phyloP scores from a whole-genome alignment of 164 flowering plant species.

The Tinospora cordifolia region DNA sequence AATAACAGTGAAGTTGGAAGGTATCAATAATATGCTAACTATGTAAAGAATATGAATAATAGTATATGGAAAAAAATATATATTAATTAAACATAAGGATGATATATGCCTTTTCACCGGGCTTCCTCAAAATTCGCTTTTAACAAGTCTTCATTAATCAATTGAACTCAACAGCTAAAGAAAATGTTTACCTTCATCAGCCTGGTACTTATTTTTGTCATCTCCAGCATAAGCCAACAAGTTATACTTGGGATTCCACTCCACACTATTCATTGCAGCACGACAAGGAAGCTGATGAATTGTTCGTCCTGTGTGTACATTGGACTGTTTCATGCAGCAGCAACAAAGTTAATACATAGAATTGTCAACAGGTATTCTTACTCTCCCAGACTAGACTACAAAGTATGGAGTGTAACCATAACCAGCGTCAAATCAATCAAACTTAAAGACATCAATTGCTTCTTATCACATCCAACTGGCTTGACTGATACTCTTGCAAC shows the following conservation, averaged over 20 bases:
- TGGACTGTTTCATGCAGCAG: conserved; percentile 47
- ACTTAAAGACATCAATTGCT: background rate
- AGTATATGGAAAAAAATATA: too few species aligned
- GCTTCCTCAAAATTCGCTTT: background rate
- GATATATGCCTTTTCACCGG: background rate
- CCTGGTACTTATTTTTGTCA: conserved; percentile 88
- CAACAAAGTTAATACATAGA: background rate
- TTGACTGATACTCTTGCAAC: background rate
- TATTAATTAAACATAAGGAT: too few species aligned
- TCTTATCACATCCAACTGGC: conserved; percentile 3
- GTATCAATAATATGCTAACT: too few species aligned
- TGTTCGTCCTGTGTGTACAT: conserved; percentile 75
- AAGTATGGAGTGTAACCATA: background rate
- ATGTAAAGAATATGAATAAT: too few species aligned
- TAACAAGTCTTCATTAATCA: background rate
- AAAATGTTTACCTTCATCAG: conserved; percentile 68
- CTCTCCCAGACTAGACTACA: too few species aligned
- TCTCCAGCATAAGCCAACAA: conserved; percentile 96
- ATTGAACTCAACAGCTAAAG: background rate
- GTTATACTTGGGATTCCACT: conserved; percentile 93
- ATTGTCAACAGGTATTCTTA: too few species aligned
- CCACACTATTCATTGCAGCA: conserved; percentile 98
- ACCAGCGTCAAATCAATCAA: background rate
- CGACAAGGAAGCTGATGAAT: conserved; percentile 91
- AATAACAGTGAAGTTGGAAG: too few species aligned